Percentiles rank a stretch among this genome's conserved stretches.
Conservation (phyloP, 2,329 filamentous ascomycete genomes). For the Colletotrichum plurivorum region DNA sequence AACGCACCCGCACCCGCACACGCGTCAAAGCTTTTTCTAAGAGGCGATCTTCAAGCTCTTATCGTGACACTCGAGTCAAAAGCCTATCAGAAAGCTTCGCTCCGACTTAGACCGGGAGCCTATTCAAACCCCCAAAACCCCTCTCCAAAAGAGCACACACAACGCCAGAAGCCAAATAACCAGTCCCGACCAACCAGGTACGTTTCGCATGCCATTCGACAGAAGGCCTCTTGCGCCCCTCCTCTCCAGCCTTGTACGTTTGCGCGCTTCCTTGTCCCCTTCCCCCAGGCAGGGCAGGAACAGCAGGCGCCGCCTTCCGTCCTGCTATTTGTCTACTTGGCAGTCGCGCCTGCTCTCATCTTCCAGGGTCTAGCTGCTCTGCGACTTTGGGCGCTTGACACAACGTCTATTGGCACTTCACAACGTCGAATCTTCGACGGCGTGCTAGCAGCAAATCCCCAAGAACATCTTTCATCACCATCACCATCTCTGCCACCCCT, state of each 20-base stretch:
- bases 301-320: background rate
- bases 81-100: constrained; percentile 41
- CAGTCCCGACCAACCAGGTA: constrained; percentile 36
- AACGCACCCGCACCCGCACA: constrained; percentile 18
- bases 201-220: constrained; percentile 37
- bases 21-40: constrained; percentile 36
- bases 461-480: background rate
- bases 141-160: constrained; percentile 20
- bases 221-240: constrained; percentile 37
- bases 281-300: constrained; percentile 10
- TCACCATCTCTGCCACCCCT: background rate
- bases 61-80: constrained; percentile 41
- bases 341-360: background rate
- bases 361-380: background rate
- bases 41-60: constrained; percentile 34
- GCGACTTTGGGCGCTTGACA: constrained; percentile 14
- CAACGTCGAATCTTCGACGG: constrained; percentile 9
- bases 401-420: constrained; percentile 3
- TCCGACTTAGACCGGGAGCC: constrained; percentile 34
- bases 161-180: background rate
- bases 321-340: constrained; percentile 20
- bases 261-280: constrained; percentile 37
- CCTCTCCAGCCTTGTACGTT: constrained; percentile 35
- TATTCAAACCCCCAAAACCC: constrained; percentile 10
- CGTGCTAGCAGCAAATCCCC: background rate